Base-by-base conservation (phyloP, 2,329 filamentous ascomycete genomes). In the Chrysosporium queenslandicum region DNA sequence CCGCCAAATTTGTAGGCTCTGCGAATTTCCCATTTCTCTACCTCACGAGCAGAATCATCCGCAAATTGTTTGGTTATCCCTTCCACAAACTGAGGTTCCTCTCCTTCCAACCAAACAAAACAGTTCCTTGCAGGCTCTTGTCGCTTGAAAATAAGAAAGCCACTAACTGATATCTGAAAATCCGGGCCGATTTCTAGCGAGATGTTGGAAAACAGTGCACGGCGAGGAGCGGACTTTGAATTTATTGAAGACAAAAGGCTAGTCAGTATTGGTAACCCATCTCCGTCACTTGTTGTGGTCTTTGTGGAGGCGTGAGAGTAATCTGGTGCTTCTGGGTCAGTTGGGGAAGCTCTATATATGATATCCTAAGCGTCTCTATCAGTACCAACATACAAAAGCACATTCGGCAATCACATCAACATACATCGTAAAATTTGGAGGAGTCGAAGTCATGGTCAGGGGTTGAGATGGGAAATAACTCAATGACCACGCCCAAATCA, bases 1-100 rank as follows among this genome's bases (percentile, higher is more conserved):
- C 88, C 90, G 11, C 91, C 92, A 63, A 97, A 97, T 61, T 92
- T 96, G 74, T 92, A 98, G 0, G 91, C 92, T 68, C 92, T 96
- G 54, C 85, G 85, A 18, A 94, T 79, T 61, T 97, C 89, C 2
- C 71, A 72, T 60, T 90, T 90, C 57, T 94, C 84, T 0, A 97
- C 81, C 0, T 81, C 80, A 34, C 83, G 78, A 1, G 84, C 80
- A 16, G 82, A 89, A 59, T 94, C 87, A 55, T 88, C 86, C 3
- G 87, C 84, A 52, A 90, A 77, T 53, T 83, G 80, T 1, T 81
- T 83, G 0, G 87, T 92, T 60, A 85, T 79, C 1, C 86, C 82
- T 11, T 79, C 75, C 0, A 81, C 90, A 53, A 97, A 84, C 63
- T 95, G 85, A 0, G 87, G 79, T 57, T 81, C 83, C 63, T 96